phyloP scores from a whole-genome alignment of 2,329 filamentous ascomycete genomes.

The Calcarisporium arbuscula region DNA sequence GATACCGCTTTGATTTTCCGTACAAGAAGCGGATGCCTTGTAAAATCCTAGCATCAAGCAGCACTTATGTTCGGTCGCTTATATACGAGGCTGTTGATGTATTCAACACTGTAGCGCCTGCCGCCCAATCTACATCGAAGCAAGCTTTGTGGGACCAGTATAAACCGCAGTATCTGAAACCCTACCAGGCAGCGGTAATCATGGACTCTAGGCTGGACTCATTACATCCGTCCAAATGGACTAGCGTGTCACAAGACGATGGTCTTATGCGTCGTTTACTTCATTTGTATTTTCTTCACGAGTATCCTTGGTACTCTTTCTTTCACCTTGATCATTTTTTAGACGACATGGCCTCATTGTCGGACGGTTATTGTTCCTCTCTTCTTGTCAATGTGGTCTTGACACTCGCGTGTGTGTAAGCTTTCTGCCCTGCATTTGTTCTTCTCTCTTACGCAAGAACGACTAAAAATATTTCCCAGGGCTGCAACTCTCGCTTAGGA shows the following conservation, averaged over 20 bases:
- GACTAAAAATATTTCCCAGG: background rate
- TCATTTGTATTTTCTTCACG: slow-evolving; percentile 10
- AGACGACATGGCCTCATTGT: slow-evolving; percentile 8
- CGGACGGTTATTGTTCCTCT: slow-evolving; percentile 8
- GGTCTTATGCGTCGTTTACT: slow-evolving; percentile 10
- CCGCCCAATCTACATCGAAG: background rate
- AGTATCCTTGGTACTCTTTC: slow-evolving; percentile 8
- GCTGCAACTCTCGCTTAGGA: background rate
- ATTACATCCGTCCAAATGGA: slow-evolving; percentile 11
- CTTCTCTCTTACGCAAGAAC: too few relatives aligned
- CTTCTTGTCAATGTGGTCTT: slow-evolving; percentile 11
- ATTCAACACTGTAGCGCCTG: background rate
- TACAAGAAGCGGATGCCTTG: slow-evolving; percentile 17
- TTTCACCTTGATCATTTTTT: slow-evolving; percentile 14
- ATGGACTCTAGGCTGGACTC: slow-evolving; percentile 21
- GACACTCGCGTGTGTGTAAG: slow-evolving; percentile 8
- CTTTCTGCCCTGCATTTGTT: too few relatives aligned
- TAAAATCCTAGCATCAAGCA: slow-evolving; percentile 12
- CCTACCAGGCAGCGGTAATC: slow-evolving; percentile 14
- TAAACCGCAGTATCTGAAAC: slow-evolving; percentile 18
- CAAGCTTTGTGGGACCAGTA: too few relatives aligned
- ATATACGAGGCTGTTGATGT: slow-evolving; percentile 11
- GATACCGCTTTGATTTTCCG: slow-evolving; percentile 28
- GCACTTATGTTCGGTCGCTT: slow-evolving; percentile 14
- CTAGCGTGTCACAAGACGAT: slow-evolving; percentile 9